Base-by-base conservation (phyloP, 169 alveolate species). In the Sarcocystis neurona region DNA sequence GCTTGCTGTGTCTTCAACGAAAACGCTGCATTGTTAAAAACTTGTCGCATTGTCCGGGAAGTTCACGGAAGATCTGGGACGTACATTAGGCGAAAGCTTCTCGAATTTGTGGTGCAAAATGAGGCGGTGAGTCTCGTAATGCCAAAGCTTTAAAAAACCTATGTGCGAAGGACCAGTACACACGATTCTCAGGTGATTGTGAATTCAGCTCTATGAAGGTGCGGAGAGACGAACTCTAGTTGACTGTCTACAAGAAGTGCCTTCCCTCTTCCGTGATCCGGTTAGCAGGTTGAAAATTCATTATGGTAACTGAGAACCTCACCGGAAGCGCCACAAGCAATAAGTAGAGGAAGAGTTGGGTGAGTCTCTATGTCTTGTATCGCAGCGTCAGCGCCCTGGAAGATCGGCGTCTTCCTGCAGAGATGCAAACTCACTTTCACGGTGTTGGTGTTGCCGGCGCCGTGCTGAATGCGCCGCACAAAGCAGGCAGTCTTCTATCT, bases 131-230 rank as follows among this genome's bases (percentile, higher is more conserved):
- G 74, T 43, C 20, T 70, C 47, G 79, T 84, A 85, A 70, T 90
- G 47, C 91, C 93, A 90, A 43, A 90, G 85, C 72, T 87, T 85
- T 32, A 90, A 15, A 48, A 63, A 85, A 34, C 93, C 90, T 85
- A 15, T 39, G 85, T 4, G n/a, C 32, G 44, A 63, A 30, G 44
- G 34, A n/a, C 60, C 41, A 10, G 70, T 10, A 3, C 44, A 20
- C 46, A n/a, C n/a, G n/a, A n/a, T n/a, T n/a, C n/a, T n/a, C n/a
- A n/a, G n/a, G n/a, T n/a, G n/a, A n/a, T n/a, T n/a, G n/a, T n/a
- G n/a, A n/a, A n/a, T n/a, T n/a, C n/a, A n/a, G n/a, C n/a, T n/a
- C n/a, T n/a, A n/a, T n/a, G n/a, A n/a, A n/a, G n/a, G n/a, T n/a
- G n/a, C n/a, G n/a, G n/a, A n/a, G n/a, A n/a, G n/a, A n/a, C n/a